Evolutionary conservation across 2,329 filamentous ascomycete genomes (phyloP).

Genomic region (Geosmithia flava): DNA sequence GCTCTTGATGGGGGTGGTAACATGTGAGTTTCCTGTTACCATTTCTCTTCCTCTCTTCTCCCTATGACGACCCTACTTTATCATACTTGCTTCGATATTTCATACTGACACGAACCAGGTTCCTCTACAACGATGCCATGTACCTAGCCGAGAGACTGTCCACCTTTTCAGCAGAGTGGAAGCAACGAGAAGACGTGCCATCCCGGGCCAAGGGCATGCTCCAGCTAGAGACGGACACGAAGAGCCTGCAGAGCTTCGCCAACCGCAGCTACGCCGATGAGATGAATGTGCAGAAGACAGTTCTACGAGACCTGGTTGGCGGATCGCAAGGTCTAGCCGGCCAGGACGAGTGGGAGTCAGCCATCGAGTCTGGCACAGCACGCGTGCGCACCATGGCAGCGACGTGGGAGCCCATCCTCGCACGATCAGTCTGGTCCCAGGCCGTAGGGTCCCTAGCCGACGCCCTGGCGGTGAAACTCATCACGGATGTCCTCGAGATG

Average conservation of each 20-base stretch:
- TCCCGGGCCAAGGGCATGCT: constrained; percentile 39
- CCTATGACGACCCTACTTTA: neutral
- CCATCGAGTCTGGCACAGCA: constrained; percentile 38
- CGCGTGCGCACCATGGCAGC: constrained; percentile 41
- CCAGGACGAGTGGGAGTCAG: constrained; percentile 39
- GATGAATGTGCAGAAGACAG: constrained; percentile 46
- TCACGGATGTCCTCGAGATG: constrained; percentile 50
- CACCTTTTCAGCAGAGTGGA: constrained; percentile 37
- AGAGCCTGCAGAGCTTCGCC: constrained; percentile 46
- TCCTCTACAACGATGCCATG: constrained; percentile 54
- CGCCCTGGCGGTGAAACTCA: constrained; percentile 44
- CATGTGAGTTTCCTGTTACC: constrained; percentile 34
- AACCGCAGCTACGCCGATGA: constrained; percentile 49
- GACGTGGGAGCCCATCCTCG: constrained; percentile 45
- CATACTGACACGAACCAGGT: constrained; percentile 25
- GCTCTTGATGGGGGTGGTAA: constrained; percentile 46
- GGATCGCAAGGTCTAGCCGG: constrained; percentile 48
- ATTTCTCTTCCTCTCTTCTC: neutral
- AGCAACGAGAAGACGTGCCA: constrained; percentile 36
- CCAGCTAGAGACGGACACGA: constrained; percentile 46
- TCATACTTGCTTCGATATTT: neutral
- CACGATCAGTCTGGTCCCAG: constrained; percentile 50
- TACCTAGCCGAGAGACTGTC: constrained; percentile 47
- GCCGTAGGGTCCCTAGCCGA: constrained; percentile 49
- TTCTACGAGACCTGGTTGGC: constrained; percentile 49